Conservation (phyloP, 768 basidiomycete genomes). For the Phaeotremella fagi region DNA sequence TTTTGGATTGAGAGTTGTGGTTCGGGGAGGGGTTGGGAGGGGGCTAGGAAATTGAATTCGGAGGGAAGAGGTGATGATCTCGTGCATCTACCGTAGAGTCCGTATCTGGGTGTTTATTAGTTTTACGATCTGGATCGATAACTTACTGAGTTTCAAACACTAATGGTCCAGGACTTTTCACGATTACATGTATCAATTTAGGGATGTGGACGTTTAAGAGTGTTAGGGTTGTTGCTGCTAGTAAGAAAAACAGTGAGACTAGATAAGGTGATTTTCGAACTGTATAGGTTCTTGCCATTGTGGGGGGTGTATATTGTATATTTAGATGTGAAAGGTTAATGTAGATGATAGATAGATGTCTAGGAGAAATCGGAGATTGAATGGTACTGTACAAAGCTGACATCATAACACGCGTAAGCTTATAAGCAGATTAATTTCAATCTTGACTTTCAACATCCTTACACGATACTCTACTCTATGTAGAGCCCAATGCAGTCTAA, state of each 20-base stretch:
- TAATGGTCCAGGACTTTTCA: conserved; percentile 35
- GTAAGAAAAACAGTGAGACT: conserved; percentile 36
- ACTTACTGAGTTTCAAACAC: conserved; percentile 45
- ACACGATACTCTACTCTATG: conserved; percentile 5
- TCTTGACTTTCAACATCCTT: too few relatives aligned
- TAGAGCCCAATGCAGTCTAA: conserved; percentile 3
- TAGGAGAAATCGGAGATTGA: not conserved
- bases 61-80: conserved; percentile 28
- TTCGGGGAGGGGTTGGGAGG: conserved; percentile 26
- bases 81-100: conserved; percentile 44
- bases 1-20: conserved; percentile 2
- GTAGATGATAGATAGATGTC: not conserved
- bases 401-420: not conserved
- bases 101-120: conserved; percentile 29
- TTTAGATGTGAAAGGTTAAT: not conserved
- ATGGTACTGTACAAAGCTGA: not conserved
- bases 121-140: not conserved
- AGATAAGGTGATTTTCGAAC: conserved; percentile 42
- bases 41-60: conserved; percentile 27
- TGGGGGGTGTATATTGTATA: not conserved
- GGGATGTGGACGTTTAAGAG: conserved; percentile 43
- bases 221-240: conserved; percentile 40
- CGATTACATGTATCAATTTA: conserved; percentile 36
- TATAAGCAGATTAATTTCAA: too few relatives aligned
- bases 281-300: conserved; percentile 7